Percentiles rank a stretch among this genome's conserved stretches.
These are phyloP conservation scores for Dactylellina drechsleri DNA, from an alignment of 2,329 filamentous ascomycete genomes.

Conservation along the genomic window DNA sequence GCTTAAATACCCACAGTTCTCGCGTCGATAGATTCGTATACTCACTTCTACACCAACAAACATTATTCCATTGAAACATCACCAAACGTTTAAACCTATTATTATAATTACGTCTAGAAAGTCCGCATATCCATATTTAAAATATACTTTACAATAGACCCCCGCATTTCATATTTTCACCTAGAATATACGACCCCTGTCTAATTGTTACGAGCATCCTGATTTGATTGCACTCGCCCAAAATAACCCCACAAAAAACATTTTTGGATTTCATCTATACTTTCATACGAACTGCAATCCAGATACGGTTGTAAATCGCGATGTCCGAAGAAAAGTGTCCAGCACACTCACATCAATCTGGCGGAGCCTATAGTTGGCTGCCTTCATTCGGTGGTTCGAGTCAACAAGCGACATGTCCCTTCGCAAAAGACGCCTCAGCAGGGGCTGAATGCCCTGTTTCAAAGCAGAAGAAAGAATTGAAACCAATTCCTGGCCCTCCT, in stretches of 20 bases:
- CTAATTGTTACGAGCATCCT: too few relatives aligned
- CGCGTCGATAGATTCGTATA: not conserved
- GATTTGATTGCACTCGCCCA: too few relatives aligned
- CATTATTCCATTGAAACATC: too few relatives aligned
- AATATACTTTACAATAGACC: too few relatives aligned
- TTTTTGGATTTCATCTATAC: not conserved
- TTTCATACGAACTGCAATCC: too few relatives aligned
- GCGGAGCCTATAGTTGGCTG: conserved; percentile 31
- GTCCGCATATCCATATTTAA: too few relatives aligned
- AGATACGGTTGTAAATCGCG: not conserved
- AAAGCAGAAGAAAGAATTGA: conserved; percentile 39
- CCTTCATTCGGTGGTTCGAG: conserved; percentile 39
- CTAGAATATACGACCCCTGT: too few relatives aligned
- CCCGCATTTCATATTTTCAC: too few relatives aligned
- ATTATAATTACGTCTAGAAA: too few relatives aligned
- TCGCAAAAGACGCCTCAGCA: conserved; percentile 36
- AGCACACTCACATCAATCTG: conserved; percentile 25
- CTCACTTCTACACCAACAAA: too few relatives aligned
- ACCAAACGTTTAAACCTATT: too few relatives aligned
- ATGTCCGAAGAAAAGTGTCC: conserved; percentile 46
- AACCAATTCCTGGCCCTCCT: conserved; percentile 71
- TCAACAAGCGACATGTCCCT: conserved; percentile 41
- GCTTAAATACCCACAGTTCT: conserved; percentile 17
- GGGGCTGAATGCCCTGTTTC: conserved; percentile 31
- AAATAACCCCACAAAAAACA: conserved; percentile 1